These are phyloP conservation scores for Colletotrichum cordylinicola DNA, from an alignment of 2,329 filamentous ascomycete species.

Conservation along the genomic window DNA sequence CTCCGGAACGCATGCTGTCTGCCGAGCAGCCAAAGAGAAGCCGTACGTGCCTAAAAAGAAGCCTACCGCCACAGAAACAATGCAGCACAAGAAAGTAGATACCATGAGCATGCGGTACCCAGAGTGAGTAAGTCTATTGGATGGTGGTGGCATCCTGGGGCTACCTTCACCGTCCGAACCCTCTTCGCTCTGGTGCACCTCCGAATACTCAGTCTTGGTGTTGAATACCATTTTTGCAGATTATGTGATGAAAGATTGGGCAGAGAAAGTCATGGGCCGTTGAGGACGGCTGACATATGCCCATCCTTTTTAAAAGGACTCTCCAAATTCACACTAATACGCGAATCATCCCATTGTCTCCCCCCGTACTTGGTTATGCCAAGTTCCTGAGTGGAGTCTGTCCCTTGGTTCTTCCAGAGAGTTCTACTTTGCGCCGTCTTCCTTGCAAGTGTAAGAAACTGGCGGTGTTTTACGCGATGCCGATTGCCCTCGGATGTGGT, in stretches of 20 bases:
- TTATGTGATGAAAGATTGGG: background rate
- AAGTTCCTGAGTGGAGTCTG: background rate
- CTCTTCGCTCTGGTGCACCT: background rate
- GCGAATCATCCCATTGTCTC: background rate
- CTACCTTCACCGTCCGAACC: background rate
- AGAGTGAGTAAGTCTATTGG: background rate
- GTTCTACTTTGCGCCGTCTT: background rate
- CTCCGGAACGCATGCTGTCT: background rate
- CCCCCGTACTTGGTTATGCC: background rate
- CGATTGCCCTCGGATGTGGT: background rate
- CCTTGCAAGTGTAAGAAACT: background rate
- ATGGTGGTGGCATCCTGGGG: background rate
- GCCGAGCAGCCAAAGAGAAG: background rate
- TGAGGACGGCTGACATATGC: rapidly evolving
- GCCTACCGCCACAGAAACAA: background rate
- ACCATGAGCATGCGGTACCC: background rate
- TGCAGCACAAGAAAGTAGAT: background rate
- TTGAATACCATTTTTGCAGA: background rate
- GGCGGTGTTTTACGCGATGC: background rate
- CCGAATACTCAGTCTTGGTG: background rate
- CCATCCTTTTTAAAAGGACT: background rate
- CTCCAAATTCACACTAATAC: background rate
- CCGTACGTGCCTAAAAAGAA: background rate
- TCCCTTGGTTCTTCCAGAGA: background rate
- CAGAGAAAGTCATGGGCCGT: background rate